Conservation (phyloP, 257 asterid species). For the Petunia axillaris region DNA sequence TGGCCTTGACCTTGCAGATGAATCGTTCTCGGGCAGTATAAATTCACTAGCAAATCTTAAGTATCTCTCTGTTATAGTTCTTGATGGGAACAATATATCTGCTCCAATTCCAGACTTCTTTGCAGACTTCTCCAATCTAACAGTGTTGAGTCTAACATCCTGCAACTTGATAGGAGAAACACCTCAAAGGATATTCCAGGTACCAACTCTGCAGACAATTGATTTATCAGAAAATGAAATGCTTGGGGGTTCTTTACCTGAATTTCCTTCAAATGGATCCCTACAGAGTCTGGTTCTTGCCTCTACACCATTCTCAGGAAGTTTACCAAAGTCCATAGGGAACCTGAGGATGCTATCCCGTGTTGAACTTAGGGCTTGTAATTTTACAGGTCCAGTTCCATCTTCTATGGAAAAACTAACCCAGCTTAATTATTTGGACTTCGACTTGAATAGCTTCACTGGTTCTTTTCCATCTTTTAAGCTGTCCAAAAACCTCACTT, state of each 20-base stretch:
- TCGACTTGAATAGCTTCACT: slow-evolving; percentile 43
- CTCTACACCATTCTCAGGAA: slow-evolving; percentile 50
- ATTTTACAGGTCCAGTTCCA: slow-evolving; percentile 59
- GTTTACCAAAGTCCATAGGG: slow-evolving; percentile 54
- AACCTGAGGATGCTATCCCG: slow-evolving; percentile 43
- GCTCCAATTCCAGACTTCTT: slow-evolving; percentile 46
- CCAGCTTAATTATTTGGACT: slow-evolving; percentile 43
- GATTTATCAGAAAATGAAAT: slow-evolving; percentile 46
- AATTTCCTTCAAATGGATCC: slow-evolving; percentile 48
- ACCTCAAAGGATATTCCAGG: slow-evolving; percentile 51
- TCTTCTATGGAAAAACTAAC: slow-evolving; percentile 47
- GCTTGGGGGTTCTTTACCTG: slow-evolving; percentile 59
- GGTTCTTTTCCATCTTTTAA: slow-evolving; percentile 57
- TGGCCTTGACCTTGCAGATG: slow-evolving; percentile 52
- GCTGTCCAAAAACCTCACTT: slow-evolving; percentile 39
- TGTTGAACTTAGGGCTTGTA: slow-evolving; percentile 42
- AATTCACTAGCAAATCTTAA: slow-evolving; percentile 38
- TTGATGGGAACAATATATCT: slow-evolving; percentile 46
- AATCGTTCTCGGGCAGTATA: slow-evolving; percentile 48
- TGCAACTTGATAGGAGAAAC: slow-evolving; percentile 44
- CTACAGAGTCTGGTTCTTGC: slow-evolving; percentile 47
- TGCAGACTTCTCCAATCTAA: slow-evolving; percentile 46
- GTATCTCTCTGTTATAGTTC: slow-evolving; percentile 47
- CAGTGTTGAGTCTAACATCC: slow-evolving; percentile 37
- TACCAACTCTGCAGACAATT: slow-evolving; percentile 41